Evolutionary conservation across 129 eudicot species (phyloP), one percentile per base, ranked within the genome.

Genomic region (Flaveria robusta): DNA sequence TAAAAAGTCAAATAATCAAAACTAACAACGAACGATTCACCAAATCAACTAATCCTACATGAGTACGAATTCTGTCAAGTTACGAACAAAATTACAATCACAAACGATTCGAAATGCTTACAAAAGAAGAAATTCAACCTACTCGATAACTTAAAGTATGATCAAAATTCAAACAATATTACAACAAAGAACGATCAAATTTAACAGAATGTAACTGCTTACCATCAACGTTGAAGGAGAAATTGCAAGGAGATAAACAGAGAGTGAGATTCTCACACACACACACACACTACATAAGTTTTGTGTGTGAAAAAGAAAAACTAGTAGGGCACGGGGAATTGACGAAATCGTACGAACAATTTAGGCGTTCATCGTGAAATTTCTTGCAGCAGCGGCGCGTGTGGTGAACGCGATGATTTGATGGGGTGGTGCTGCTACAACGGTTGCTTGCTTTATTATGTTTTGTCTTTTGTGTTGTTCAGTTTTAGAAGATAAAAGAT

Each of bases 161-260:
- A 79, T 63, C 73, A 64, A 50, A 7, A 24, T 24, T 24, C 27
- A 0, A 24, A 31, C 31, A 41, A 20, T 1, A 19, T 27, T 20
- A 71, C 11, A 49, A 7, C n/a, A 18, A 23, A 37, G 23, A 50
- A 22, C 3, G 49, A 64, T 16, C 49, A 51, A 65, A 79, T 50
- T 72, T 9, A 72, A 8, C 14, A 65, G 39, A 79, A 79, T 79
- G 83, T 65, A 72, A 49, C 39, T 37, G 72, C 83, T 51, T 65
- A 79, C 78, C 24, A 14, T 72, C 60, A 18, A 24, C 49, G 51
- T n/a, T 9, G 31, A 11, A 58, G 54, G 14, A 31, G 0, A n/a
- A 24, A 49, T 6, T 39, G 77, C 50, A 46, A 24, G 42, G 77
- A 78, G 27, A 7, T 34, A 14, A 58, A 41, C n/a, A n/a, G n/a